Evolutionary conservation across 208 protist genomes (phyloP).

Genomic region (Wallacemonas sp.): DNA sequence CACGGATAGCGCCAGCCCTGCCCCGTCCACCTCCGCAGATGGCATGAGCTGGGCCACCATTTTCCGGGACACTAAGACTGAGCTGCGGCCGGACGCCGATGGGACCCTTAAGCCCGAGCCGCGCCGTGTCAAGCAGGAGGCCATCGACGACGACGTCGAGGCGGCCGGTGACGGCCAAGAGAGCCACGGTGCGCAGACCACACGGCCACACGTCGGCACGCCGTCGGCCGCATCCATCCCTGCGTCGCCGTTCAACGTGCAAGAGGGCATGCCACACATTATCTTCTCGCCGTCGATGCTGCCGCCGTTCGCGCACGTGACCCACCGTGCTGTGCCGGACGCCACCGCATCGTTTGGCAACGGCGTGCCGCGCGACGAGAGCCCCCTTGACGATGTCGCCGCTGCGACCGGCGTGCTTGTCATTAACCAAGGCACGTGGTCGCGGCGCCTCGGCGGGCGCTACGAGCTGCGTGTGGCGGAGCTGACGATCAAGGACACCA

Average conservation of each 20-base stretch:
- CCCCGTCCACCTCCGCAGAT: background rate
- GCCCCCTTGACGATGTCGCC: slow-evolving; percentile 36
- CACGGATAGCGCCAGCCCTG: background rate
- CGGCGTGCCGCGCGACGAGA: slow-evolving; percentile 26
- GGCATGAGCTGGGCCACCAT: background rate
- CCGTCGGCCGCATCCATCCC: background rate
- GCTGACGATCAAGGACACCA: slow-evolving; percentile 74
- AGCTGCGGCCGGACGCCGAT: background rate
- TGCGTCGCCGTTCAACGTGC: background rate
- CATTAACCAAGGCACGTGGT: slow-evolving; percentile 84
- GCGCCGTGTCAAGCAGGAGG: slow-evolving; percentile 2
- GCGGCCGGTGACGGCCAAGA: background rate
- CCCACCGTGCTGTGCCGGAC: slow-evolving; percentile 48
- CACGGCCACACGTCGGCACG: too few species aligned
- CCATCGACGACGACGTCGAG: slow-evolving; percentile 12
- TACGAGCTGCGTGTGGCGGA: slow-evolving; percentile 84
- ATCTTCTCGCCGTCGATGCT: slow-evolving; percentile 81
- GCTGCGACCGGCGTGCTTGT: slow-evolving; percentile 72
- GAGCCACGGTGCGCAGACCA: too few species aligned
- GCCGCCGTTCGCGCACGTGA: slow-evolving; percentile 73
- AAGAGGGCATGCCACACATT: slow-evolving; percentile 81
- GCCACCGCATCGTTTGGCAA: background rate
- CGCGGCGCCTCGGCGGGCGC: slow-evolving; percentile 42
- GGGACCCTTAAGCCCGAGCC: background rate
- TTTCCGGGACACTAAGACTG: background rate